These are phyloP conservation scores for Aspergillus leporis DNA, from an alignment of 495 filamentous ascomycete species.

Conservation along the genomic window DNA sequence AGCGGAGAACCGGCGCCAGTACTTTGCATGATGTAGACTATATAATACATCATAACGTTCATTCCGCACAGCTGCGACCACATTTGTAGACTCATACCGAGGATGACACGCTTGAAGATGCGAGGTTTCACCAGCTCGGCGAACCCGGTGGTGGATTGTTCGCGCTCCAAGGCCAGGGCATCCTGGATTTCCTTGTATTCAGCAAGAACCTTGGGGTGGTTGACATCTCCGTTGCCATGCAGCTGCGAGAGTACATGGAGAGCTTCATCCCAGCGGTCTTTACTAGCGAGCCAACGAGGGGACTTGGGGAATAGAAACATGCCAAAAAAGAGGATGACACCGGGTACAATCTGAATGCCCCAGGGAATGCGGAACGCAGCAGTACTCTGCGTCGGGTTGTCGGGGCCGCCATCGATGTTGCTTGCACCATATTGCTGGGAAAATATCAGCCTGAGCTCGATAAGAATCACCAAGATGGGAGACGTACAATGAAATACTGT, in stretches of 20 bases:
- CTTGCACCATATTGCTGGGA: conserved; percentile 22
- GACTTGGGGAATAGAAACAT: conserved; percentile 73
- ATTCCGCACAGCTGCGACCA: conserved; percentile 76
- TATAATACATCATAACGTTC: conserved; percentile 80
- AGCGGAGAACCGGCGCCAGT: conserved; percentile 63
- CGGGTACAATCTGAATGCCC: conserved; percentile 72
- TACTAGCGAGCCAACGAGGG: conserved; percentile 72
- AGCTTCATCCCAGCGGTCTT: conserved; percentile 72
- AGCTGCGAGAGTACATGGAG: conserved; percentile 61
- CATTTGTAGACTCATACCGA: conserved; percentile 75
- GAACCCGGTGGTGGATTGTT: conserved; percentile 49
- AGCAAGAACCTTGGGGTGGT: conserved; percentile 19
- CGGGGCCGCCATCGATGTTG: conserved; percentile 54
- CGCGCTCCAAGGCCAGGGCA: conserved; percentile 23
- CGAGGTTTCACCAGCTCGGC: conserved; percentile 58
- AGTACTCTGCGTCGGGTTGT: conserved; percentile 53
- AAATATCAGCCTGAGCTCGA: background rate
- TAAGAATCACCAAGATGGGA: conserved; percentile 27
- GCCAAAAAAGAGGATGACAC: conserved; percentile 61
- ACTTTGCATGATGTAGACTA: conserved; percentile 72
- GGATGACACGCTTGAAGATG: conserved; percentile 66
- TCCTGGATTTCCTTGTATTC: conserved; percentile 21
- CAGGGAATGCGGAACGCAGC: conserved; percentile 71
- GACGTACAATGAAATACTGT: conserved; percentile 72
- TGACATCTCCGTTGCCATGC: conserved; percentile 28